Conservation (phyloP, 305 asterid genomes). For the Solanum hybrid region DNA sequence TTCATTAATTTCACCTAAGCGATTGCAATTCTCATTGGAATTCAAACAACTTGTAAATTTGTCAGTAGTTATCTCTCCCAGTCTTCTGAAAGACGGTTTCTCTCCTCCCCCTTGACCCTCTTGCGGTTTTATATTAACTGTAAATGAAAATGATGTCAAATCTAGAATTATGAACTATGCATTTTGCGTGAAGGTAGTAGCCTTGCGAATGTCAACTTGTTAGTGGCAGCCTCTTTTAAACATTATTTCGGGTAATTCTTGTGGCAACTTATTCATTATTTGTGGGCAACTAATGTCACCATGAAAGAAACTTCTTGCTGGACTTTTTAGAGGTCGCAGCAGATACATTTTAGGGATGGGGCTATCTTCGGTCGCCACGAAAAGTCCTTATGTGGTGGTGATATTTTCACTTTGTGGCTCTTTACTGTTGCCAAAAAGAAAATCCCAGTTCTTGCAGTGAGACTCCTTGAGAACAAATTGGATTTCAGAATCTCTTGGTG, state of each 20-base stretch:
- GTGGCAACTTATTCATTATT: neutral
- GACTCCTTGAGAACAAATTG: neutral
- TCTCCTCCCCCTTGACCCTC: neutral
- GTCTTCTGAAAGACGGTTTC: neutral
- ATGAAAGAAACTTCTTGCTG: neutral
- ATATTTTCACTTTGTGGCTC: neutral
- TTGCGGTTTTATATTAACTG: neutral
- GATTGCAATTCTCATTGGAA: neutral
- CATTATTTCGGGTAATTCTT: neutral
- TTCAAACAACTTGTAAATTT: neutral
- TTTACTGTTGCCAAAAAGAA: neutral
- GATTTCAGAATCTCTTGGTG: neutral
- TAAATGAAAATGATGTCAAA: neutral
- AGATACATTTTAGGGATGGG: neutral
- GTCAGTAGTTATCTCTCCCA: neutral
- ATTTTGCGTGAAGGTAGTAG: neutral
- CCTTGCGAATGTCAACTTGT: neutral
- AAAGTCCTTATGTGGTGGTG: neutral
- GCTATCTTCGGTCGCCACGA: neutral
- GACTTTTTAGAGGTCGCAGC: neutral
- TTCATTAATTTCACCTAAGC: neutral
- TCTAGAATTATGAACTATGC: neutral
- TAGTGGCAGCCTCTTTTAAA: neutral
- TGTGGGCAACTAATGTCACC: neutral
- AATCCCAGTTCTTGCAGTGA: neutral